Conservation (phyloP, 805 yeast genomes). For the Dipodascus albidus region DNA sequence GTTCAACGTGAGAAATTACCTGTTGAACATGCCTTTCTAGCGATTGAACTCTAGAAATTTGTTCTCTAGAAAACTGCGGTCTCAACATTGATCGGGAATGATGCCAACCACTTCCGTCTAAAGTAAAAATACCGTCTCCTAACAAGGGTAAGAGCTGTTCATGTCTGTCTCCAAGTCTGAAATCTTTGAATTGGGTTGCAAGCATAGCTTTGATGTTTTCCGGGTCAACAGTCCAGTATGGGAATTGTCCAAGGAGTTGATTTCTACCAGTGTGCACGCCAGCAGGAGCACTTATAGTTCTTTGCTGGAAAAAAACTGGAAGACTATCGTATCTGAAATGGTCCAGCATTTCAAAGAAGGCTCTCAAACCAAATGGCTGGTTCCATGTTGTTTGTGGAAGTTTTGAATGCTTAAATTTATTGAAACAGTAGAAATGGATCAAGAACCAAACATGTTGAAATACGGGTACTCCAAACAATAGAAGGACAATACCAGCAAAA, state of each 20-base stretch:
- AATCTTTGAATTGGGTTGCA: conserved; percentile 25
- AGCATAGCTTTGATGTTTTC: conserved; percentile 25
- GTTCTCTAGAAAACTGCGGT: conserved; percentile 26
- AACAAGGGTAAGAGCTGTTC: conserved; percentile 21
- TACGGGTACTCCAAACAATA: too few relatives aligned
- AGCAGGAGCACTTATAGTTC: neutral
- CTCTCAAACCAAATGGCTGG: neutral
- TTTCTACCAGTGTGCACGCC: neutral
- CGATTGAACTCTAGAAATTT: conserved; percentile 20
- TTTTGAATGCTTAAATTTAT: neutral
- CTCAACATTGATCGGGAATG: conserved; percentile 27
- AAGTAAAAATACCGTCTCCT: conserved; percentile 28
- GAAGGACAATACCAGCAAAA: too few relatives aligned
- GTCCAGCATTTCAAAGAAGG: neutral
- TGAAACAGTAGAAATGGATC: neutral
- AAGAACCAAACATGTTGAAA: neutral
- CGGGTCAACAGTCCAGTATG: conserved; percentile 20
- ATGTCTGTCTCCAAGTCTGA: conserved; percentile 21
- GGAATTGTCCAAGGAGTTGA: neutral
- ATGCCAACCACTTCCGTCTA: conserved; percentile 26
- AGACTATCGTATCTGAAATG: neutral
- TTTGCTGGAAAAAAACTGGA: neutral
- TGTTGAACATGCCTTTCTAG: conserved; percentile 19
- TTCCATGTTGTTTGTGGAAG: neutral
- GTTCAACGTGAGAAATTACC: conserved; percentile 10